Conservation (phyloP, 352 stramenopile genomes). For the Phytophthora pini region DNA sequence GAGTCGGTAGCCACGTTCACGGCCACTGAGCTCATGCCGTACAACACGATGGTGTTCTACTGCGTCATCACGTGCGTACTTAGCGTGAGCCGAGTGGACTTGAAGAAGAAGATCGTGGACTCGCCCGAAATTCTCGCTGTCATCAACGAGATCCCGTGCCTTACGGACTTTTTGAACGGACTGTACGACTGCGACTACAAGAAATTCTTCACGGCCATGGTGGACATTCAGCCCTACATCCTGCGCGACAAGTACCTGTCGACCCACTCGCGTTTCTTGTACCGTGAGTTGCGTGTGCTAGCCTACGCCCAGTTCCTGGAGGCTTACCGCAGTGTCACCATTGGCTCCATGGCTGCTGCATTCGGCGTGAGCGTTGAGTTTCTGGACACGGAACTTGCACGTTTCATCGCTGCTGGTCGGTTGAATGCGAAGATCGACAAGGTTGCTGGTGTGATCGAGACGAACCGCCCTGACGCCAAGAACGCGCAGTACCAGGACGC, state of each 20-base stretch:
- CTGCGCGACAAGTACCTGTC: slow-evolving; percentile 95
- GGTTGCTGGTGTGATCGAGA: slow-evolving; percentile 98
- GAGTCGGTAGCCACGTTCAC: slow-evolving; percentile 99
- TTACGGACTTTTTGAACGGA: slow-evolving; percentile 92
- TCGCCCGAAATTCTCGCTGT: slow-evolving; percentile 96
- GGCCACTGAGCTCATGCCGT: slow-evolving; percentile 97
- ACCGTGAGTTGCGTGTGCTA: slow-evolving; percentile 97
- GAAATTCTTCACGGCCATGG: slow-evolving; percentile 95
- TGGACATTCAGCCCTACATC: slow-evolving; percentile 84
- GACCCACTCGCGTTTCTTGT: slow-evolving; percentile 92
- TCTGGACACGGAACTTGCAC: slow-evolving; percentile 96
- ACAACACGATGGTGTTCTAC: slow-evolving; percentile 98
- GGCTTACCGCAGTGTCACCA: slow-evolving; percentile 96
- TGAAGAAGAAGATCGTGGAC: slow-evolving; percentile 99
- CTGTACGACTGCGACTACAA: slow-evolving; percentile 99
- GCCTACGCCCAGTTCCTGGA: slow-evolving; percentile 99
- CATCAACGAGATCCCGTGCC: slow-evolving; percentile 82
- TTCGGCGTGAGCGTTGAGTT: slow-evolving; percentile 97
- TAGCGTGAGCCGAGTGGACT: slow-evolving; percentile 91
- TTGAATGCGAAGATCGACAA: slow-evolving; percentile 99
- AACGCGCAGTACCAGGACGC: slow-evolving; percentile 99
- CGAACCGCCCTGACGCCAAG: slow-evolving; percentile 98
- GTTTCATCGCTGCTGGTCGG: slow-evolving; percentile 97
- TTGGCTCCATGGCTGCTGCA: slow-evolving; percentile 95
- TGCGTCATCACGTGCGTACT: slow-evolving; percentile 96